phyloP scores from a whole-genome alignment of 2,329 filamentous ascomycete genomes.

The Daldinia sp. region DNA sequence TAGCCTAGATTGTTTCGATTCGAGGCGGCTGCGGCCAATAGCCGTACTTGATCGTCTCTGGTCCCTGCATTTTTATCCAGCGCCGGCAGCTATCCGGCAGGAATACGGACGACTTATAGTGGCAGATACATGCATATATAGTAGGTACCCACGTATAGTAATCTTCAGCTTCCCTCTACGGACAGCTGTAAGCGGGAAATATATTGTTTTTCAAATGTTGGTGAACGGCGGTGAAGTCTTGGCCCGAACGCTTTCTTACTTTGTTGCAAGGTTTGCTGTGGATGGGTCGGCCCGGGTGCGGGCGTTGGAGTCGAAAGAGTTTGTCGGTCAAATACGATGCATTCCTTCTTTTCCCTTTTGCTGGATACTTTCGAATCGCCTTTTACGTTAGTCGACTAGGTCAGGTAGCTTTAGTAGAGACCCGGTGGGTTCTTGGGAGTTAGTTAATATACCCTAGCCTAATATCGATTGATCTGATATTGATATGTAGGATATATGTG shows the following conservation, averaged over 20 bases:
- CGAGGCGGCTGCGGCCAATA: slow-evolving; percentile 26
- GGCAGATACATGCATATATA: slow-evolving; percentile 17
- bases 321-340: slow-evolving; percentile 26
- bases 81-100: slow-evolving; percentile 1
- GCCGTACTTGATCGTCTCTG: slow-evolving; percentile 6
- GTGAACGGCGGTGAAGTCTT: slow-evolving; percentile 35
- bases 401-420: too few species aligned
- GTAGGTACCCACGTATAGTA: slow-evolving; percentile 12
- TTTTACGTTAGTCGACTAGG: slow-evolving; percentile 14
- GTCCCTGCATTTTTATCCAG: slow-evolving; percentile 7
- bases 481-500: too few species aligned
- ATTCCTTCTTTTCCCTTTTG: slow-evolving; percentile 25
- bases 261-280: neutral
- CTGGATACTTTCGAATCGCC: slow-evolving; percentile 4
- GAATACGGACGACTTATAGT: slow-evolving; percentile 17
- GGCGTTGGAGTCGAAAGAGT: slow-evolving; percentile 5
- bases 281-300: slow-evolving; percentile 14
- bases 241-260: slow-evolving; percentile 6
- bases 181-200: neutral
- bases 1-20: slow-evolving; percentile 31
- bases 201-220: slow-evolving; percentile 5
- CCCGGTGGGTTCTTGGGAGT: slow-evolving; percentile 11
- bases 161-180: slow-evolving; percentile 5
- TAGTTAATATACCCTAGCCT: too few species aligned
- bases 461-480: slow-evolving; percentile 16